Conservation (phyloP, 768 basidiomycete species). For the Albatrellus ellisii region DNA sequence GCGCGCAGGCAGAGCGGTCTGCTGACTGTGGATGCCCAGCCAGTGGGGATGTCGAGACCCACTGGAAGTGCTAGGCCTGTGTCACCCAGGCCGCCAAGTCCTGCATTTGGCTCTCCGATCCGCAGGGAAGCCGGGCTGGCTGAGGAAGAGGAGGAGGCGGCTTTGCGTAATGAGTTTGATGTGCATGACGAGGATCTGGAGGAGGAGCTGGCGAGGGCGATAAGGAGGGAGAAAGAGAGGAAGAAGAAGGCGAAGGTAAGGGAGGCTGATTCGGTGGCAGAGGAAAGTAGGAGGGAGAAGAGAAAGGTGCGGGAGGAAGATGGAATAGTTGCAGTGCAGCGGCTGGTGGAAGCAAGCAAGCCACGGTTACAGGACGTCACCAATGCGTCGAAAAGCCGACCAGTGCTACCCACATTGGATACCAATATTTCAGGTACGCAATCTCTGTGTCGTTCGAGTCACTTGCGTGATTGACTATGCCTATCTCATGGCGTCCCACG, state of each 20-base stretch:
- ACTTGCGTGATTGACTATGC: constrained; percentile 11
- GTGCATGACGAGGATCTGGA: constrained; percentile 22
- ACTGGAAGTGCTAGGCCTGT: constrained; percentile 25
- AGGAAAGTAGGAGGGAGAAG: constrained; percentile 14
- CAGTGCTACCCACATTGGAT: constrained; percentile 23
- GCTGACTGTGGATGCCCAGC: constrained; percentile 26
- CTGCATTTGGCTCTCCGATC: constrained; percentile 51
- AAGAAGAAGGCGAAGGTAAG: constrained; percentile 32
- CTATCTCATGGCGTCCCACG: not conserved
- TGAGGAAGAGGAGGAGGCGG: constrained; percentile 42
- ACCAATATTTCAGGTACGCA: constrained; percentile 23
- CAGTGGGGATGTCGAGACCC: constrained; percentile 16
- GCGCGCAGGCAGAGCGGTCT: constrained; percentile 39
- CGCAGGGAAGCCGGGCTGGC: constrained; percentile 41
- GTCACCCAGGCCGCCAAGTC: constrained; percentile 48
- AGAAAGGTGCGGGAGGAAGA: constrained; percentile 24
- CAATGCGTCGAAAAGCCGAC: constrained; percentile 38
- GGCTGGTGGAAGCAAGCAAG: constrained; percentile 26
- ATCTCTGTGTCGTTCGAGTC: not conserved
- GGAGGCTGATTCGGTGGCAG: constrained; percentile 20
- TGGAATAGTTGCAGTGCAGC: constrained; percentile 24
- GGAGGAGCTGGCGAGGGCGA: constrained; percentile 24
- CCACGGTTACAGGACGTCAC: constrained; percentile 52
- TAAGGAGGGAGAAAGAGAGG: constrained; percentile 39
- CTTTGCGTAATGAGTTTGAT: constrained; percentile 17